phyloP scores from a whole-genome alignment of 345 rosid genomes.

The Pseudoturritis turrita region DNA sequence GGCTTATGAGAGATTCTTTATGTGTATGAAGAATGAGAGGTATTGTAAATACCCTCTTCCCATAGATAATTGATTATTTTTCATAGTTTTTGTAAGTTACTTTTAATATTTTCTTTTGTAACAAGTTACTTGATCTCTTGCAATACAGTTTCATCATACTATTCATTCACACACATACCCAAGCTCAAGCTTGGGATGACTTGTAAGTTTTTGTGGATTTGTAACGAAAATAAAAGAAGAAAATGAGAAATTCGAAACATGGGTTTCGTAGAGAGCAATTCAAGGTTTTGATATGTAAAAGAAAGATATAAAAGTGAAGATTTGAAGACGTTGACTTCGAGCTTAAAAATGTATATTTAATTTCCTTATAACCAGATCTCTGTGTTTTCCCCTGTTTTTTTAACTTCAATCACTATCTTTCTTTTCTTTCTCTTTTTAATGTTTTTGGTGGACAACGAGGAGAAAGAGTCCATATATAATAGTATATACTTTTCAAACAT shows the following conservation, averaged over 20 bases:
- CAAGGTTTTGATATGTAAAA: background rate
- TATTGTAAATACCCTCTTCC: slow-evolving; percentile 62
- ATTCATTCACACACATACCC: background rate
- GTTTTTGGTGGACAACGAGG: background rate
- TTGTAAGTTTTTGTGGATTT: slow-evolving; percentile 1
- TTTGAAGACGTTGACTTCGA: slow-evolving; percentile 18
- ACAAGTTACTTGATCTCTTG: background rate
- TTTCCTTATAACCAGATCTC: background rate
- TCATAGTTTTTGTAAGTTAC: background rate
- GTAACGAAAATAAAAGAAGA: background rate
- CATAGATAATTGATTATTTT: slow-evolving; percentile 34
- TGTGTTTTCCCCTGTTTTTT: background rate
- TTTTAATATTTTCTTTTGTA: background rate
- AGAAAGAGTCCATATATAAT: background rate
- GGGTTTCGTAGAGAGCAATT: background rate
- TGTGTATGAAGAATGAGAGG: slow-evolving; percentile 58
- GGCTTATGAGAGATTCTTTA: slow-evolving; percentile 73
- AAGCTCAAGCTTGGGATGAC: background rate
- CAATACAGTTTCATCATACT: background rate
- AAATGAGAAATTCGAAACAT: background rate
- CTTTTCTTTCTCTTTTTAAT: background rate
- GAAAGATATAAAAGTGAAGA: background rate
- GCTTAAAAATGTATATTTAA: background rate
- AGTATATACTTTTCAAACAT: background rate
- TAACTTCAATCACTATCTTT: slow-evolving; percentile 23